Base-by-base conservation (phyloP, 257 asterid genomes). In the Pogostemon cablin region DNA sequence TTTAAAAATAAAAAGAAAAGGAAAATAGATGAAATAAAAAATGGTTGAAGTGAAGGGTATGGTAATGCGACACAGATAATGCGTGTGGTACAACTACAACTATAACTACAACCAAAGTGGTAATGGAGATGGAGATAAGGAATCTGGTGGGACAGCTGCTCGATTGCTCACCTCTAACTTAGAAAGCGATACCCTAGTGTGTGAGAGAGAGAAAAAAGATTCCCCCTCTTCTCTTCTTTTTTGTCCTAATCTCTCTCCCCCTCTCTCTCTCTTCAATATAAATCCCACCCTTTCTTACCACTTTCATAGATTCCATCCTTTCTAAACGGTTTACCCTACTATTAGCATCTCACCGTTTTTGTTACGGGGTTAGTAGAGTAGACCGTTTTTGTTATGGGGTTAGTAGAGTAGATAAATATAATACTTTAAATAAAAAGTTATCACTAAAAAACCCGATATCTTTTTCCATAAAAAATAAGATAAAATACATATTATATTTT, bases 71-170 rank as follows among this genome's bases (percentile, higher is more conserved):
- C 72, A 79, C 73, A 50, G 55, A 58, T 57, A 72, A 62, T 69
- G 81, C 79, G 79, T 73, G 84, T 58, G 75, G 75, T 81, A 62
- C 80, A 77, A 77, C 80, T 5, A n/a, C 74, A 72, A 80, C 53
- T 60, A 46, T 32, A 47, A 47, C 34, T 74, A 52, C 32, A 25
- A 25, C 1, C 32, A 25, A 25, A 25, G 32, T 25, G 32, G 32
- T 25, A 25, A 25, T 25, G 32, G 32, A 25, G 32, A 25, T 25
- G 32, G 71, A 75, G 82, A 78, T 81, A 72, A 81, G 85, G 82
- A 81, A 77, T 74, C 78, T 67, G 55, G 82, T 60, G 67, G 54
- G 78, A 56, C 67, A 41, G 40, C 9, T 42, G 40, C 38, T 17
- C 43, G 34, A 68, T 71, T 50, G 54, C 77, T 57, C 69, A 54